Evolutionary conservation across 768 basidiomycete species (phyloP), one percentile per base, ranked within the genome.

Genomic region (Lepiota brunneoincarnata): DNA sequence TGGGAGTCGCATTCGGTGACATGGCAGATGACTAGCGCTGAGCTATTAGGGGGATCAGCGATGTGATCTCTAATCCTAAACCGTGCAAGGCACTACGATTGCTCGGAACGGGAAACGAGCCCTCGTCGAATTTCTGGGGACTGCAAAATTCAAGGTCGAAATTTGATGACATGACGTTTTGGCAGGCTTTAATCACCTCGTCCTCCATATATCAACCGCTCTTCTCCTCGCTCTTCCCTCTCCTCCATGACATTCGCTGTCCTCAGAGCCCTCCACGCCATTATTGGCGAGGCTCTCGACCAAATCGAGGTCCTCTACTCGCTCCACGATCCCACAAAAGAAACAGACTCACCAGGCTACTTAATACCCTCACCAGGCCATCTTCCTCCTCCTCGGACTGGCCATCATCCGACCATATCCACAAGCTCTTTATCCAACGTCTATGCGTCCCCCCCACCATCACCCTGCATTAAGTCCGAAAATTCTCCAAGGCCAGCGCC

Each of bases 241-340:
- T 28, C 34, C 23, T 20, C 50, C 58, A 80, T 80, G 81, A 84
- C 87, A 49, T 83, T 90, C 59, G 74, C 82, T 26, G 74, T 77
- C 51, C 77, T 90, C 50, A 80, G 80, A 42, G 79, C 81, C 31
- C 78, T 89, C 39, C 82, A 87, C 58, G 68, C 77, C 58, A 78
- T 89, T 63, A 79, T 90, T 59, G 83, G 81, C 61, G 75, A 84
- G 59, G 86, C 87, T 21, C 69, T 89, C 58, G 77, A 82, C 67
- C 84, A 87, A 60, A 84, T 90, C 14, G 82, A 88, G 66, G 72
- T 71, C 47, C 70, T 86, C 47, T 88, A 84, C 63, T 65, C 70
- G 24, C 49, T 67, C 6, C 63, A 69, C 56, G 61, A 61, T 18
- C 54, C 48, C 49, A 31, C 55, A 34, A 28, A 42, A 48, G 39